phyloP scores from a whole-genome alignment of 108 stramenopile species.

The Nannochloropsis gaditana region DNA sequence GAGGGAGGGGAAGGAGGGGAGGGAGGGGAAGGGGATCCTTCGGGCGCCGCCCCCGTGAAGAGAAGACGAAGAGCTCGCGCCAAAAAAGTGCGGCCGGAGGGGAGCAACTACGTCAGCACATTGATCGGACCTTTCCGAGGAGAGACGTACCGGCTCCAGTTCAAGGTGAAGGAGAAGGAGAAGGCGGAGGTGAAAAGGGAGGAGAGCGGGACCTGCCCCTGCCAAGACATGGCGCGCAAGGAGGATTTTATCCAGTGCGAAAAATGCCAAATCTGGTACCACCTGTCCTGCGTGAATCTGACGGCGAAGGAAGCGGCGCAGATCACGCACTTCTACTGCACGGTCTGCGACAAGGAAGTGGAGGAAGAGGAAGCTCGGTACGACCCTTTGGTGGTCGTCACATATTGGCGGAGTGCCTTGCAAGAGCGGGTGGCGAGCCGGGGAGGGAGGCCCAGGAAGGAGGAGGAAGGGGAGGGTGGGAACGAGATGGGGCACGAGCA shows the following conservation, averaged over 20 bases:
- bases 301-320: neutral
- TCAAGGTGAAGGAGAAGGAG: neutral
- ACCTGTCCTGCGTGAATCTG: slow-evolving; percentile 21
- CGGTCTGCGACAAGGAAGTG: neutral
- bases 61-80: neutral
- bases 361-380: neutral
- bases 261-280: slow-evolving; percentile 23
- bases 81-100: neutral
- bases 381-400: neutral
- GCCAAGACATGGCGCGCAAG: neutral
- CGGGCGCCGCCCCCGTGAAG: neutral
- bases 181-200: neutral
- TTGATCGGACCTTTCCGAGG: neutral
- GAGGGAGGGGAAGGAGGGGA: slow-evolving; percentile 24
- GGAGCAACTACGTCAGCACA: neutral
- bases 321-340: slow-evolving; percentile 9
- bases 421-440: neutral
- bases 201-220: neutral
- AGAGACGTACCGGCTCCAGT: neutral
- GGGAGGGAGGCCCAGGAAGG: neutral
- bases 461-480: neutral
- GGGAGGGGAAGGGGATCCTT: neutral
- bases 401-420: neutral
- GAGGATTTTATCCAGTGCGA: slow-evolving; percentile 35
- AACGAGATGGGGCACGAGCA: neutral